Evolutionary conservation across 2,329 filamentous ascomycete species (phyloP), one percentile per base, ranked within the genome.

Genomic region (Xylaria multiplex): DNA sequence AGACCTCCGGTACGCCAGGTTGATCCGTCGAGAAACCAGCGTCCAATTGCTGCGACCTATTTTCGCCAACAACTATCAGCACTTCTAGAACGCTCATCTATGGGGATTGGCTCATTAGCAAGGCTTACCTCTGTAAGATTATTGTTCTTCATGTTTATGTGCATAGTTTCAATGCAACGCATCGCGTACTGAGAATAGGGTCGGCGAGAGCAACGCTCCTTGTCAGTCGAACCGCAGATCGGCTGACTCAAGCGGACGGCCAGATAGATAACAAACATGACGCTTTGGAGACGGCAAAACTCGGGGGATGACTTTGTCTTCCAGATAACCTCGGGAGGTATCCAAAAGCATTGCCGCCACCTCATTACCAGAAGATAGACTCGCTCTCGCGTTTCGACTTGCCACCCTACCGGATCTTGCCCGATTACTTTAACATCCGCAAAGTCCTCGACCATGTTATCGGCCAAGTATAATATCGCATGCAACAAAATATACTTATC

Each of bases 321-420:
- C 64, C 59, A 65, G n/a, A 62, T 53, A 11, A 65, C 27, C 24
- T 65, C 64, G 1, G 64, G 64, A 3, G 64, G 64, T 37, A 62
- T 46, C 64, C 64, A 65, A n/a, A 65, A 65, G 48, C 59, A 65
- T 37, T 65, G 64, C 22, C 64, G 64, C 64, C 64, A 65, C 43
- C 64, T 57, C 32, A 43, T 6, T 30, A 62, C 64, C 0, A 65
- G 58, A 13, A 62, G 48, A 65, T 65, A 43, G 32, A 65, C 40
- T 13, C 46, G 59, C 53, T 60, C 64, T 43, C 64, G 48, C 13
- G 64, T 65, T 54, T 65, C 64, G 4, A 62, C 48, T 22, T 30
- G 64, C 64, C 64, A 65, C 3, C 64, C 59, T 8, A 16, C 40
- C 9, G 48, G 53, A 11, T 62, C 59, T 27, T 22, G 37, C 14